phyloP scores from a whole-genome alignment of 2,329 filamentous ascomycete genomes.

The Cryphonectria nitschkei region DNA sequence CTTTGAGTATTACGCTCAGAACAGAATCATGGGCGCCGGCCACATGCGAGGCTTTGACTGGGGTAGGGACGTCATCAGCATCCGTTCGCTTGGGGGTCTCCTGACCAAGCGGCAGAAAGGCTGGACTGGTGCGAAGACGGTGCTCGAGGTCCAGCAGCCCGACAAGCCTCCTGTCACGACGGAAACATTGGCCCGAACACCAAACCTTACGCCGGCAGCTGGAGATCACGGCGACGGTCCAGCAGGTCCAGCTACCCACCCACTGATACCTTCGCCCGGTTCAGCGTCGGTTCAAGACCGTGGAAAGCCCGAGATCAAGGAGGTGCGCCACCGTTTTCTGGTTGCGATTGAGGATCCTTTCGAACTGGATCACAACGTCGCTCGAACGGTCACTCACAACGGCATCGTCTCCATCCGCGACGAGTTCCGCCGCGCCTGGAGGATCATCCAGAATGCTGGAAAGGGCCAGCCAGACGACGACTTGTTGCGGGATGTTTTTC shows the following conservation, averaged over 20 bases:
- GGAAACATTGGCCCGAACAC: slow-evolving; percentile 28
- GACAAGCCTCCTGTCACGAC: slow-evolving; percentile 34
- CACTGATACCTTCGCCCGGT: not conserved
- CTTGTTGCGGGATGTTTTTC: slow-evolving; percentile 56
- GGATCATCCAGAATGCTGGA: slow-evolving; percentile 64
- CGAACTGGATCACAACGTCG: slow-evolving; percentile 85
- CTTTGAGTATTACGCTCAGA: slow-evolving; percentile 82
- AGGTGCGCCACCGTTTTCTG: slow-evolving; percentile 78
- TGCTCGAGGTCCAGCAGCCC: slow-evolving; percentile 54
- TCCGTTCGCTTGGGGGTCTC: slow-evolving; percentile 72
- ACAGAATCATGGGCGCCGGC: slow-evolving; percentile 55
- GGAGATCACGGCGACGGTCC: not conserved
- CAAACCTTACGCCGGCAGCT: slow-evolving; percentile 17
- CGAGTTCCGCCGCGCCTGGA: slow-evolving; percentile 81
- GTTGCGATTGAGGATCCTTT: slow-evolving; percentile 94
- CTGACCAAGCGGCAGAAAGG: slow-evolving; percentile 76
- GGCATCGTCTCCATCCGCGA: slow-evolving; percentile 82
- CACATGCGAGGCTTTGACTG: slow-evolving; percentile 71
- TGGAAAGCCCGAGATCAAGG: slow-evolving; percentile 54
- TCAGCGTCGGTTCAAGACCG: slow-evolving; percentile 16
- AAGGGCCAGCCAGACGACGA: slow-evolving; percentile 48
- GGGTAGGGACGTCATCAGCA: slow-evolving; percentile 77
- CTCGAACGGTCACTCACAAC: slow-evolving; percentile 80
- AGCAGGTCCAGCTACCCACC: not conserved
- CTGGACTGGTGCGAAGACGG: slow-evolving; percentile 83